Evolutionary conservation across 768 basidiomycete species (phyloP), one percentile per base, ranked within the genome.

Genomic region (Leccinum olivaceopallidum): DNA sequence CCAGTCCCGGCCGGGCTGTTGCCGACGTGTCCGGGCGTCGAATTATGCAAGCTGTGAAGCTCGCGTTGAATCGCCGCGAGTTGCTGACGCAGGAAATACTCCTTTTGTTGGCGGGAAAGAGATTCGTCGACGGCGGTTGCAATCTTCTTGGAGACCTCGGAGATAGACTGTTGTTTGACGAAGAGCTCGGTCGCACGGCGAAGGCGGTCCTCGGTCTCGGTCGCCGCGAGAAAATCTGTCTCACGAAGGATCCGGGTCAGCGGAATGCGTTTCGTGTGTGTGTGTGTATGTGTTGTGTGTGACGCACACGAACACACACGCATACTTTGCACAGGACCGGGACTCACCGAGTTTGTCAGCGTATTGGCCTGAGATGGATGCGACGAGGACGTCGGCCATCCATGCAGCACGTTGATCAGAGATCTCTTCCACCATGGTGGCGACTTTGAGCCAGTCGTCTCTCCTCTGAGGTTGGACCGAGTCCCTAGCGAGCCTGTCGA

Each of bases 31-130:
- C 65, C 72, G 37, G 73, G 68, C 14, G 69, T 54, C 52, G 69
- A 60, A 60, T 58, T 78, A 68, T 76, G 79, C 74, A 90, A 77
- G 42, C 80, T 77, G 55, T 85, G 80, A 30, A 94, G 80, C 71
- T 95, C 86, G 44, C 88, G 84, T 58, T 90, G 86, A 53, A 92
- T 92, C 20, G 89, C 90, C 2, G 88, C 84, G 14, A 91, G 84
- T 65, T 93, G 92, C 65, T 93, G 92, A 24, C 90, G 85, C 3
- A 94, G 80, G 77, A 92, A 93, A 68, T 88, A 89, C 61, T 92
- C 92, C 67, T 93, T 93, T 74, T 94, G 92, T 66, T 93, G 92
- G 59, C 90, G 92, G 26, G 89, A 90, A n/a, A 93, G 81, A 5
- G 86, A 86, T 70, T 94, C 91, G 63, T 91, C 90, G 12, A 94